Base-by-base conservation (phyloP, 139 green algal species). In the Pseudopediastrum boryanum region DNA sequence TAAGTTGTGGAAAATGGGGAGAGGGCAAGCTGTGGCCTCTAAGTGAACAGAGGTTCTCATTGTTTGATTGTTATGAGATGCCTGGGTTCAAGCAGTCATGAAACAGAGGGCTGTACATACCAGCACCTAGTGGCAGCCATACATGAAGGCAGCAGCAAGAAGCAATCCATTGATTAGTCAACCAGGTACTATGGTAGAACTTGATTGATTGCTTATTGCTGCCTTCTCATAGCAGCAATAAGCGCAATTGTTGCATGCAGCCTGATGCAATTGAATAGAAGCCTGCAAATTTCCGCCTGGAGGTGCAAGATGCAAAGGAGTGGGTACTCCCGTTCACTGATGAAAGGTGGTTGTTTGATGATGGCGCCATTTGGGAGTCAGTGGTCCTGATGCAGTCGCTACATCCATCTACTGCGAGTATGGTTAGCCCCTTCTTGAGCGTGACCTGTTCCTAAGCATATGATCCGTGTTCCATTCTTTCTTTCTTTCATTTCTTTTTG, bases 1-100 rank as follows among this genome's bases (percentile, higher is more conserved):
- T 97, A 4, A 82, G 76, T 74, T 1, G 0, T 36, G 43, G 16
- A 23, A 70, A 13, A 69, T 1, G 0, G n/a, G 43, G 16, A 23
- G 46, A 13, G 62, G 13, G 9, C n/a, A 12, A 64, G 8, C 12
- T 10, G 25, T 64, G 54, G 10, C 46, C 16, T 12, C 16, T 16
- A n/a, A 16, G 13, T 16, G 12, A 16, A 56, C 2, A 43, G 31
- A 35, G 25, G 29, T 35, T 46, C 35, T n/a, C 29, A 33, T 33
- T 38, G 5, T 10, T 31, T 9, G 58, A 33, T 33, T 4, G 5
- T 23, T 19, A 48, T 23, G 16, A 16, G 58, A 10, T 31, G 25
- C 25, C 10, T 19, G 58, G 25, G 9, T 19, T 38, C 9, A 10
- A 10, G 16, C 25, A 36, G 58, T 13, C 21, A 27, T 67, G 16